These are phyloP conservation scores for Babjeviella inositovora DNA, from an alignment of 805 yeast species.

Conservation along the genomic window DNA sequence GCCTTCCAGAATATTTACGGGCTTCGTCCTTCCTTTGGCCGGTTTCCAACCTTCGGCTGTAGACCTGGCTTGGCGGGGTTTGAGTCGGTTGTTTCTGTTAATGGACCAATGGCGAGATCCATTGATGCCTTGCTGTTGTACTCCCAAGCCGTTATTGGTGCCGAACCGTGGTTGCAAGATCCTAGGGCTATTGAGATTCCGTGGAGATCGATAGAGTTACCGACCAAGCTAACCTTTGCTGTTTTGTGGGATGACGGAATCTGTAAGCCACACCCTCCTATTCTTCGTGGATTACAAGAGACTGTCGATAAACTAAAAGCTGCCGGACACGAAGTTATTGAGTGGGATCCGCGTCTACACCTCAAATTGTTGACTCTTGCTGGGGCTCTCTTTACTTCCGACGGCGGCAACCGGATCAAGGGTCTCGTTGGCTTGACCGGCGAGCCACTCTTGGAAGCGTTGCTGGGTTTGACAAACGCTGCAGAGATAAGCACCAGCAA, in stretches of 20 bases:
- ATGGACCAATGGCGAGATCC: slow-evolving; percentile 28
- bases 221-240: slow-evolving; percentile 23
- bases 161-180: slow-evolving; percentile 30
- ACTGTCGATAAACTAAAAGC: slow-evolving; percentile 11
- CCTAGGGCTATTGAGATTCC: slow-evolving; percentile 33
- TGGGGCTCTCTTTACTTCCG: slow-evolving; percentile 21
- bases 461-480: slow-evolving; percentile 18
- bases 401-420: slow-evolving; percentile 22
- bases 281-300: slow-evolving; percentile 23
- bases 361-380: slow-evolving; percentile 12
- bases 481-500: slow-evolving; percentile 17
- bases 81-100: slow-evolving; percentile 13
- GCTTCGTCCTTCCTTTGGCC: slow-evolving; percentile 25
- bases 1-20: slow-evolving; percentile 21
- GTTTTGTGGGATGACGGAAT: slow-evolving; percentile 23
- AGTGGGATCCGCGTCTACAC: slow-evolving; percentile 25
- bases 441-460: slow-evolving; percentile 25
- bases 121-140: slow-evolving; percentile 20
- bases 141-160: slow-evolving; percentile 16
- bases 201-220: slow-evolving; percentile 21
- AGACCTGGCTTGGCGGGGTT: slow-evolving; percentile 17
- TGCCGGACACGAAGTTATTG: slow-evolving; percentile 34
- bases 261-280: slow-evolving; percentile 39
- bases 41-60: slow-evolving; percentile 20
- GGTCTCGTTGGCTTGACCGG: slow-evolving; percentile 17